Conservation (phyloP, 31 red algal genomes). For the Odonthalia washingtoniensis region DNA sequence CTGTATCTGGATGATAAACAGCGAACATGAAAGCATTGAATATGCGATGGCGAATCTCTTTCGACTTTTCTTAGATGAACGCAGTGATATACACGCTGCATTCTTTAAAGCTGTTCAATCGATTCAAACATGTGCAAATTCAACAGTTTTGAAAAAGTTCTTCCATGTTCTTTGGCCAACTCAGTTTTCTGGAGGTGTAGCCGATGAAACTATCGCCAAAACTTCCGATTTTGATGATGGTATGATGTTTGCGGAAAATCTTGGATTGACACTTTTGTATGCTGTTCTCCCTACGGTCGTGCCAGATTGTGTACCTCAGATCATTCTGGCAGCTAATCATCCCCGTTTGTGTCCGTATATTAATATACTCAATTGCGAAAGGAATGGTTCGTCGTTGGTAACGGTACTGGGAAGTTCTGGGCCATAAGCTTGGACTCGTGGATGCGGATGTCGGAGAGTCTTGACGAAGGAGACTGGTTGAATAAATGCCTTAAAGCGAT, state of each 20-base stretch:
- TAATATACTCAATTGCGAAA: too few relatives aligned
- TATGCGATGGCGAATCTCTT: constrained; percentile 40
- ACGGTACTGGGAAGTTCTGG: constrained; percentile 60
- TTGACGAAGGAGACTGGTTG: constrained; percentile 66
- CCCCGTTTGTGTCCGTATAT: constrained; percentile 34
- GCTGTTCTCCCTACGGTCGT: constrained; percentile 64
- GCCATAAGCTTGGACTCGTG: too few relatives aligned
- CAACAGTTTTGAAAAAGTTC: constrained; percentile 20
- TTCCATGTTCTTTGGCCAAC: constrained; percentile 56
- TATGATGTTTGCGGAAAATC: constrained; percentile 35
- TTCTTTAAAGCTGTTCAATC: constrained; percentile 14
- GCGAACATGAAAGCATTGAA: constrained; percentile 27
- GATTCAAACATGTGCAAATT: constrained; percentile 35
- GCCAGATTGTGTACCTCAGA: constrained; percentile 27
- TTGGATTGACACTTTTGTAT: constrained; percentile 55
- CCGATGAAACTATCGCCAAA: constrained; percentile 23
- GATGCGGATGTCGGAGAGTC: too few relatives aligned
- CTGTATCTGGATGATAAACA: constrained; percentile 57
- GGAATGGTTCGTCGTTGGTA: constrained; percentile 4
- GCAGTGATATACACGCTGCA: constrained; percentile 34
- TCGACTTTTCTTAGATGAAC: constrained; percentile 47
- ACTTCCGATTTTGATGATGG: constrained; percentile 60
- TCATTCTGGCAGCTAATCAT: constrained; percentile 71
- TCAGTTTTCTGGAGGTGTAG: constrained; percentile 53
- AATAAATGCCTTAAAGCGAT: constrained; percentile 39